Evolutionary conservation across 2,329 filamentous ascomycete species (phyloP), one percentile per base, ranked within the genome.

Genomic region (Penicillium sp.): DNA sequence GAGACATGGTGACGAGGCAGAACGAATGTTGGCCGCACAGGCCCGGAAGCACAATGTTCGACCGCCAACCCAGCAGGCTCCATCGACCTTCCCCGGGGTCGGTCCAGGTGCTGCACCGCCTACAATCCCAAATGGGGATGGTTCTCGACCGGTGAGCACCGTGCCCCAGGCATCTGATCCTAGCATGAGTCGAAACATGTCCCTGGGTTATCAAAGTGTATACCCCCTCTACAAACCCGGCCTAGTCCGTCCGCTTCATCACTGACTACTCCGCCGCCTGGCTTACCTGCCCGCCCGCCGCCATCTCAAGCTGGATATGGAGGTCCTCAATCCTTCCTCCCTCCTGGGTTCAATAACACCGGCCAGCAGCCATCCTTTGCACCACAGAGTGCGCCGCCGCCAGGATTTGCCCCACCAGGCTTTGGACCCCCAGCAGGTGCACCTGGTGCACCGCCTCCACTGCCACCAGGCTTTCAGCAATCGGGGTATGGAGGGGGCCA

Each of bases 21-120:
- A 99, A 77, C 83, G 94, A 69, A 89, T 91, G 79, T 84, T 99
- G 45, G 94, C 94, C 27, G 87, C 89, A 26, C 90, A 97, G 76
- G 94, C 92, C 54, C 93, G 93, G 77, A 93, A 92, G 72, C 90
- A 97, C 74, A 96, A 96, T 68, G 89, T 99, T 57, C 85, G 91
- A 50, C 89, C 92, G 33, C 88, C 92, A 62, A 83, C 87, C 2
- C 89, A 92, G 68, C 84, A 88, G 22, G 77, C 94, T 49, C 89
- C 54, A 15, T 40, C 90, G 1, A 83, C 89, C 4, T 86, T 95
- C 63, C 83, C 92, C 64, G 51, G 54, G 8, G 33, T 51, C 22
- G 79, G 75, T 47, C 61, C 69, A 8, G 72, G 70, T 1, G 69
- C 79, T 22, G 73, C 72, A 44, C 74, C 72, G 12, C 77, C 80